Base-by-base conservation (phyloP, 108 stramenopile species). In the Nitzschia sp. region DNA sequence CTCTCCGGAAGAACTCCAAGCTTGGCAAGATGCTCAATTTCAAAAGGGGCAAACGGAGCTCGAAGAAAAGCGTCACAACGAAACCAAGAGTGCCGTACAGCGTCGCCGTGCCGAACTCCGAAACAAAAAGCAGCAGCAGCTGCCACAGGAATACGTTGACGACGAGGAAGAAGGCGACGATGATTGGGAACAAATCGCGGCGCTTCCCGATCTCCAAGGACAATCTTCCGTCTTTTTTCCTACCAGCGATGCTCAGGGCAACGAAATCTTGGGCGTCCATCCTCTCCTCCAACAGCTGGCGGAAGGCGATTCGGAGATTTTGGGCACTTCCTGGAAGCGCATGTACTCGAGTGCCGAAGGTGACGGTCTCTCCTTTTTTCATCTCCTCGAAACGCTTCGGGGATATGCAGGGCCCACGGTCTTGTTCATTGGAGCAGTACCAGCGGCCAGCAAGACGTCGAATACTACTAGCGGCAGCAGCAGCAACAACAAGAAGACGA, bases 21-120 rank as follows among this genome's bases (percentile, higher is more conserved):
- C 78, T 29, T 88, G 86, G 86, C 86, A 88, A 68, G 82, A 75
- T 44, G 69, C 81, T 13, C 86, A 88, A 58, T 88, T 71, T 64
- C 61, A 55, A 71, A 80, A 63, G 38, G 86, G 83, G 11, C 61
- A 64, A 36, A 54, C 58, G 53, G 54, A 28, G 6, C 25, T 58
- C 1, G 61, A 73, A 47, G 36, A 54, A 25, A 66, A 81, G 22
- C 63, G 56, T 25, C 50, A 68, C 19, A 27, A 52, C 4, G 54
- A 76, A 17, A 53, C 58, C 41, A 45, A 47, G 50, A 38, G 59
- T 15, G 16, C 31, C 41, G 41, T 59, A 1, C 66, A 62, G 45
- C 26, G 46, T 19, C 62, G 55, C 29, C 22, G 53, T 57, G 53
- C 16, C 2, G 34, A 25, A 2, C 31, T 62, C 13, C 16, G 52